Evolutionary conservation across 495 filamentous ascomycete genomes (phyloP).

Genomic region (Neurospora tetrasperma): DNA sequence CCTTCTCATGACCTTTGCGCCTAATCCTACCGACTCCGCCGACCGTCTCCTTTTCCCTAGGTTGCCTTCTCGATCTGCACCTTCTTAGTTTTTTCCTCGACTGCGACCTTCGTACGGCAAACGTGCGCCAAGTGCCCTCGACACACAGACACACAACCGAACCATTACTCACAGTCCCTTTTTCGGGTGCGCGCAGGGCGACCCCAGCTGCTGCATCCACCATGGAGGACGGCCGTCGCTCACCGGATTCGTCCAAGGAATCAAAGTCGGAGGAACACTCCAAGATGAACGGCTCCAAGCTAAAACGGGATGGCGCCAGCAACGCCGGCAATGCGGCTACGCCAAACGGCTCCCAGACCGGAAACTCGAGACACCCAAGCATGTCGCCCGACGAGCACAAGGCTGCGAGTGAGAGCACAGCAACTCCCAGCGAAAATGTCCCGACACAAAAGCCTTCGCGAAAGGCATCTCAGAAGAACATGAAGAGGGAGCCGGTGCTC

Average conservation of each 20-base stretch:
- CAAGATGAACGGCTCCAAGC: constrained; percentile 17
- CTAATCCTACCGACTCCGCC: background rate
- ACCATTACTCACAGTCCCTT: background rate
- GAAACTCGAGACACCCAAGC: constrained; percentile 25
- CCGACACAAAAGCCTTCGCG: constrained; percentile 63
- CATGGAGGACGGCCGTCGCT: constrained; percentile 35
- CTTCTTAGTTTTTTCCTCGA: background rate
- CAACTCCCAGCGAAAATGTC: constrained; percentile 26
- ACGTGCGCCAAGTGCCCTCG: background rate
- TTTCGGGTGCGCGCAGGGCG: background rate
- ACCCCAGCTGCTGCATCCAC: background rate
- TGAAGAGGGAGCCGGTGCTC: constrained; percentile 48
- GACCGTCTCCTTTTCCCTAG: background rate
- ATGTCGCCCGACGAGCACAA: constrained; percentile 36
- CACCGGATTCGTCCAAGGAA: constrained; percentile 22
- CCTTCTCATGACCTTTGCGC: background rate
- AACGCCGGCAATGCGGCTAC: constrained; percentile 18
- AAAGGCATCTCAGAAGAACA: constrained; percentile 61
- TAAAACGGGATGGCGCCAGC: constrained; percentile 31
- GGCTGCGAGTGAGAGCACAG: constrained; percentile 29
- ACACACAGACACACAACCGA: background rate
- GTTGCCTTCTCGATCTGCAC: background rate
- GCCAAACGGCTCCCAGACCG: constrained; percentile 29
- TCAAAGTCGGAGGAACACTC: constrained; percentile 22
- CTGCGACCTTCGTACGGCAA: background rate